Percentiles rank a stretch among this genome's conserved stretches.
Conservation (phyloP, 139 green algal genomes). For the Dunaliella sp. region DNA sequence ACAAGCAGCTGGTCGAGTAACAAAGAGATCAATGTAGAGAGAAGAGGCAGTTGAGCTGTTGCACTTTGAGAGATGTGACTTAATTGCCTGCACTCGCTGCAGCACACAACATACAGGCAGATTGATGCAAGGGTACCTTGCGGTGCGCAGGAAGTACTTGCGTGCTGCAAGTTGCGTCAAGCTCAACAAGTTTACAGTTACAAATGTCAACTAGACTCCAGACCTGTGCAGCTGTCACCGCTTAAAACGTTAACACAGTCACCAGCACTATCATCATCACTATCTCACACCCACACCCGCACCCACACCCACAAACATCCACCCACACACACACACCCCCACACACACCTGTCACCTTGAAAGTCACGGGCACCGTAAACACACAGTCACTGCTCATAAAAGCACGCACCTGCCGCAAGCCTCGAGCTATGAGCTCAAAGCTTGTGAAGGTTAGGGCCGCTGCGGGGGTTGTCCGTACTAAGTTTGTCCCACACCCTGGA, state of each 20-base stretch:
- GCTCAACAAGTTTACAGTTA: too few species aligned
- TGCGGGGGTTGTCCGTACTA: conserved; percentile 92
- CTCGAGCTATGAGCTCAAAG: conserved; percentile 90
- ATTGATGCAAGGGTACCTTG: too few species aligned
- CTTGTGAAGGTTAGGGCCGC: conserved; percentile 96
- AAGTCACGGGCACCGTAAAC: not conserved
- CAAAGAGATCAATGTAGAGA: too few species aligned
- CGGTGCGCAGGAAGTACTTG: not conserved
- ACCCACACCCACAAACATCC: conserved; percentile 6
- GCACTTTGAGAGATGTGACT: too few species aligned
- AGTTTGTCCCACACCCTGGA: conserved; percentile 83
- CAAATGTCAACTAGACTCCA: too few species aligned
- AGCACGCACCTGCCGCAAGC: conserved; percentile 41
- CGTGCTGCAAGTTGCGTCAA: too few species aligned
- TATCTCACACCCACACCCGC: not conserved
- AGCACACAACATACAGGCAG: too few species aligned
- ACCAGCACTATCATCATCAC: not conserved
- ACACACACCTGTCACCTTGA: not conserved
- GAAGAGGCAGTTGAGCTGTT: too few species aligned
- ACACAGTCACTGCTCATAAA: not conserved
- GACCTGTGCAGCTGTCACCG: too few species aligned
- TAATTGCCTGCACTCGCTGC: too few species aligned
- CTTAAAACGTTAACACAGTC: not conserved
- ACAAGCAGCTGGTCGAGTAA: too few species aligned
- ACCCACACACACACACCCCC: not conserved